These are phyloP conservation scores for Amanita phalloides DNA, from an alignment of 768 basidiomycete species.

Conservation along the genomic window DNA sequence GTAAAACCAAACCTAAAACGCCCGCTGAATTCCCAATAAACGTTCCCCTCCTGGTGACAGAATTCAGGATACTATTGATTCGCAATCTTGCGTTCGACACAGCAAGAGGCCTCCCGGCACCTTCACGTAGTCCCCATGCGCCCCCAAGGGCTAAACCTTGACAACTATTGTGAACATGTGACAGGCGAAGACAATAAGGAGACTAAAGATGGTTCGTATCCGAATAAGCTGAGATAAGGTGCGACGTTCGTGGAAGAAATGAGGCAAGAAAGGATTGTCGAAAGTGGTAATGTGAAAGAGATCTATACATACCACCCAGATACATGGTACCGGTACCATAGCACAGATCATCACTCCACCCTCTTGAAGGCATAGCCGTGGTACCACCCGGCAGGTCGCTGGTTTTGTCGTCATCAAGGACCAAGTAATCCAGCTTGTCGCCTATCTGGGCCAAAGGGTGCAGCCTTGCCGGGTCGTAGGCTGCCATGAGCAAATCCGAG, in stretches of 20 bases:
- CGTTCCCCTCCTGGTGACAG: slow-evolving; percentile 91
- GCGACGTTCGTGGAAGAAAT: slow-evolving; percentile 41
- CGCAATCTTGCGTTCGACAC: slow-evolving; percentile 80
- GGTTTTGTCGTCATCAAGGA: slow-evolving; percentile 94
- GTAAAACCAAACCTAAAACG: slow-evolving; percentile 71
- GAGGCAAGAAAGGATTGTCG: slow-evolving; percentile 35
- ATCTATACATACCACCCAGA: slow-evolving; percentile 76
- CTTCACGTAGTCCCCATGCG: slow-evolving; percentile 93
- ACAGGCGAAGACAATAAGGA: slow-evolving; percentile 75
- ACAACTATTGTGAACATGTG: slow-evolving; percentile 59
- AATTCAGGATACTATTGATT: slow-evolving; percentile 95
- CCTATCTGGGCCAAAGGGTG: slow-evolving; percentile 91
- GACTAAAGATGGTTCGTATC: slow-evolving; percentile 42
- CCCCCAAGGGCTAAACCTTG: slow-evolving; percentile 93
- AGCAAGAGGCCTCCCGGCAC: slow-evolving; percentile 77
- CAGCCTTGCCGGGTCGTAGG: slow-evolving; percentile 85
- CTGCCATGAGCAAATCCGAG: slow-evolving; percentile 74
- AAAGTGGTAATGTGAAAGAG: slow-evolving; percentile 56
- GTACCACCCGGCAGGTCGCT: slow-evolving; percentile 81
- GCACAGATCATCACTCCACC: slow-evolving; percentile 99
- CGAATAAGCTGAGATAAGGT: slow-evolving; percentile 54
- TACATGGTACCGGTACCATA: slow-evolving; percentile 99
- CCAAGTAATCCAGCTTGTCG: slow-evolving; percentile 90
- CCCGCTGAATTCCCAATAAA: slow-evolving; percentile 99
- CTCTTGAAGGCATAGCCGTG: slow-evolving; percentile 88